Percentiles rank a stretch among this genome's conserved stretches.
These are phyloP conservation scores for Sutorius australiensis DNA, from an alignment of 768 basidiomycete species.

Conservation along the genomic window DNA sequence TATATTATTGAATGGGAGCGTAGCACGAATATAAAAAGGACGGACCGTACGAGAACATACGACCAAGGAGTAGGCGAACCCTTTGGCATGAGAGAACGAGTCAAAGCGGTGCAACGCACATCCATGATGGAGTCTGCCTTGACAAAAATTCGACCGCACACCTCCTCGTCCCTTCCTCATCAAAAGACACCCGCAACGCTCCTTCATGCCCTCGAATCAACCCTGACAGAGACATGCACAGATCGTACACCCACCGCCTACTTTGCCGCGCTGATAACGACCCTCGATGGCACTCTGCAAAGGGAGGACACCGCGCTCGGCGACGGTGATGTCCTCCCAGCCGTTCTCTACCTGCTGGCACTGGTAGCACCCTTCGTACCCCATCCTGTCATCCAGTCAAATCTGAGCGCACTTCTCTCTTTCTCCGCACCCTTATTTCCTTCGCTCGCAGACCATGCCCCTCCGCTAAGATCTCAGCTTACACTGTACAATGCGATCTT, in stretches of 20 bases:
- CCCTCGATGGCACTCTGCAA: constrained; percentile 73
- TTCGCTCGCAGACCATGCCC: constrained; percentile 57
- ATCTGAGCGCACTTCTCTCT: constrained; percentile 65
- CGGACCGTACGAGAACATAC: constrained; percentile 64
- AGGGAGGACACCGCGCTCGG: constrained; percentile 62
- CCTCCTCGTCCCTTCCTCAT: constrained; percentile 73
- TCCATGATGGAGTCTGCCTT: constrained; percentile 60
- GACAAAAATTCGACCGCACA: constrained; percentile 84
- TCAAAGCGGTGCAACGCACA: not conserved
- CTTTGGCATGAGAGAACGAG: constrained; percentile 25
- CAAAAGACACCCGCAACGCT: constrained; percentile 89
- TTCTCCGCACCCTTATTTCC: constrained; percentile 81
- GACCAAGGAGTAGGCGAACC: constrained; percentile 55
- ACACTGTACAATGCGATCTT: constrained; percentile 70
- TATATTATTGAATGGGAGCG: not conserved
- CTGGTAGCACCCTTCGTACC: constrained; percentile 48
- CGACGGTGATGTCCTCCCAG: constrained; percentile 50
- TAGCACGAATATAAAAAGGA: not conserved
- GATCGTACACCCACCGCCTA: constrained; percentile 83
- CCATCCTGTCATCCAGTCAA: constrained; percentile 72
- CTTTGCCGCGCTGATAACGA: constrained; percentile 87
- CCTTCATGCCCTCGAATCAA: constrained; percentile 79
- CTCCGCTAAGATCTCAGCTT: constrained; percentile 83
- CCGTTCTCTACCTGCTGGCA: constrained; percentile 37
- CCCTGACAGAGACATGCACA: constrained; percentile 63